phyloP scores from a whole-genome alignment of 768 basidiomycete genomes.

The Boletus pseudo-olivaceus region DNA sequence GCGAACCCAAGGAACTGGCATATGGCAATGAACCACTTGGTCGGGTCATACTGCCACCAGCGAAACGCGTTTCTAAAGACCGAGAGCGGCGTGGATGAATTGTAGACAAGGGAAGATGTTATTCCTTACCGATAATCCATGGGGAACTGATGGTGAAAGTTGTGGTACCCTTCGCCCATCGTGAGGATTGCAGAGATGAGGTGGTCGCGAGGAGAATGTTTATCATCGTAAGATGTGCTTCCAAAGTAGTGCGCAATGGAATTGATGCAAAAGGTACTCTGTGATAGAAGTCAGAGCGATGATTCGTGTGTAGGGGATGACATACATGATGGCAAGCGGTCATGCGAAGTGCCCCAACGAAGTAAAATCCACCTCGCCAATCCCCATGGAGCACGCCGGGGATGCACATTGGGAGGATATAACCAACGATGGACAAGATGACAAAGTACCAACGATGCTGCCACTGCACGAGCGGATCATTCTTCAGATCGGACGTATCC shows the following conservation, averaged over 20 bases:
- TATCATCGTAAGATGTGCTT: conserved; percentile 78
- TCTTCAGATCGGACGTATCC: conserved; percentile 69
- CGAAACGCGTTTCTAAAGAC: conserved; percentile 58
- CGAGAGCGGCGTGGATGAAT: conserved; percentile 4
- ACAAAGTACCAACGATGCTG: conserved; percentile 73
- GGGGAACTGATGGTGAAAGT: conserved; percentile 87
- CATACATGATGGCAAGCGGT: conserved; percentile 79
- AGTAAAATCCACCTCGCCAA: conserved; percentile 75
- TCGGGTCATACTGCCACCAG: conserved; percentile 73
- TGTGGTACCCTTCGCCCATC: conserved; percentile 66
- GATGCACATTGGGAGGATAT: conserved; percentile 61
- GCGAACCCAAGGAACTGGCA: conserved; percentile 67
- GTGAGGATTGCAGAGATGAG: conserved; percentile 79
- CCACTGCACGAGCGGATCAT: conserved; percentile 68
- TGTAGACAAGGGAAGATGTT: not conserved
- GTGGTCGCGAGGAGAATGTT: conserved; percentile 71
- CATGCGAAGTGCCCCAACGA: conserved; percentile 67
- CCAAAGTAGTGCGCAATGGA: conserved; percentile 86
- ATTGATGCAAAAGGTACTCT: conserved; percentile 89
- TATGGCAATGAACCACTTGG: conserved; percentile 76
- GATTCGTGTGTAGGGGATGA: conserved; percentile 14
- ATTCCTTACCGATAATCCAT: conserved; percentile 49
- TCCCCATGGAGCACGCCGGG: conserved; percentile 74
- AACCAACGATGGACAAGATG: conserved; percentile 65
- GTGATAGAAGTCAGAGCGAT: not conserved